Evolutionary conservation across 129 eudicot genomes (phyloP), one percentile per base, ranked within the genome.

Genomic region (Arctium minus): DNA sequence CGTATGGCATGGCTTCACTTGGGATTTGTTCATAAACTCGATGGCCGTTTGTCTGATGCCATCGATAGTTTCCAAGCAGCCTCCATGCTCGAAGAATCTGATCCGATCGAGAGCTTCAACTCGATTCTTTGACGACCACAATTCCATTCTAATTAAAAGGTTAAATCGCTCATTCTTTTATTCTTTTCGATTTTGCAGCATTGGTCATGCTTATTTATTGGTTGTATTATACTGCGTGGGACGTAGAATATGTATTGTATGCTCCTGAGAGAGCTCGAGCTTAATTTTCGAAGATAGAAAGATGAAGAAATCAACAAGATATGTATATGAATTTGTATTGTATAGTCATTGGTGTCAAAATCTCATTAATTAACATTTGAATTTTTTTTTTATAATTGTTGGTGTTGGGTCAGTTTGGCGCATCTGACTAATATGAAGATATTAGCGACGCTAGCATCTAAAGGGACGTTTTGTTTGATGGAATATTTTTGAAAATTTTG

Each of bases 51-150:
- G 60, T 87, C 91, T 56, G 98, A 95, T 85, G 98, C 97, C 73
- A 91, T 87, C 0, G 98, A 95, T 27, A 92, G 97, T 86, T 95
- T 95, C 82, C 98, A 95, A 90, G 97, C 97, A 31, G 97, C 98
- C 37, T 85, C 97, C 39, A 88, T 95, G 92, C 98, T 96, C 15
- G 97, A 93, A 83, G 99, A 96, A 85, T 96, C 97, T 1, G 97
- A 96, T 67, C 99, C 99, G 1, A 81, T 95, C 29, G 97, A 95
- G 81, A 89, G 93, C 82, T 95, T 95, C 75, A 88, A 87, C 80
- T 90, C 93, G 30, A 80, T 88, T 85, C 60, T 84, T 30, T 91
- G 82, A 86, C 27, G 1, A 38, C 48, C 2, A 17, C 6, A 74
- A n/a, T 18, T 74, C 2, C 35, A 42, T 13, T 15, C 29, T 3